Conservation (phyloP, 176 grass and related monocot genomes). For the Avena insularis region DNA sequence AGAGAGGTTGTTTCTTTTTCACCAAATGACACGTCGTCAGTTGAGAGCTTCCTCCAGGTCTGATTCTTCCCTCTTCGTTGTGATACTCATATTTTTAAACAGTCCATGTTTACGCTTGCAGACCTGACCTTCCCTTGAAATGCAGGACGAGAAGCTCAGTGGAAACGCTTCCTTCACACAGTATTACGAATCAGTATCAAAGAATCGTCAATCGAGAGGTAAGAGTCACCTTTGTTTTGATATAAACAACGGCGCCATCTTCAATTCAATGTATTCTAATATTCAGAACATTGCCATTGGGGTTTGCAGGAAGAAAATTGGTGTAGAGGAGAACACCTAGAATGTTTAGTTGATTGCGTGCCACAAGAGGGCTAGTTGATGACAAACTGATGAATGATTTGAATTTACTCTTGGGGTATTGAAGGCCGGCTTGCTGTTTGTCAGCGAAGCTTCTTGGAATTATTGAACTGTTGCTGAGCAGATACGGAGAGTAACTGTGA, state of each 20-base stretch:
- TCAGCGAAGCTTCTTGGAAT: neutral
- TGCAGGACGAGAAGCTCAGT: constrained; percentile 60
- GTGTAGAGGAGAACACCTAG: neutral
- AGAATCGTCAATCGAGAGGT: constrained; percentile 55
- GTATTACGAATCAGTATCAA: constrained; percentile 57
- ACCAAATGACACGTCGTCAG: constrained; percentile 69
- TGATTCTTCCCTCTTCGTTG: neutral
- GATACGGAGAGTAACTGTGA: neutral
- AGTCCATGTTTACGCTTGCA: neutral
- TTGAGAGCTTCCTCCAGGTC: constrained; percentile 83
- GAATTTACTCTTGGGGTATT: neutral
- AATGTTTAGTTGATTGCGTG: neutral
- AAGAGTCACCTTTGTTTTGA: neutral
- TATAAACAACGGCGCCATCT: neutral
- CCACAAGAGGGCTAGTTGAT: neutral
- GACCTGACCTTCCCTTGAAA: constrained; percentile 26
- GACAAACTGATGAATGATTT: neutral
- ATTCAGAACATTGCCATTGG: neutral
- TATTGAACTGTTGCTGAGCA: neutral
- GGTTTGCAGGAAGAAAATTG: constrained; percentile 34
- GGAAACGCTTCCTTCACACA: constrained; percentile 56
- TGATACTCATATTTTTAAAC: constrained; percentile 13
- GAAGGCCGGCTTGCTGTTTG: neutral
- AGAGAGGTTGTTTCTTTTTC: constrained; percentile 81
- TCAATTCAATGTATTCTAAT: neutral